Evolutionary conservation across 2,329 filamentous ascomycete species (phyloP).

Genomic region (Aspergillus proliferans): DNA sequence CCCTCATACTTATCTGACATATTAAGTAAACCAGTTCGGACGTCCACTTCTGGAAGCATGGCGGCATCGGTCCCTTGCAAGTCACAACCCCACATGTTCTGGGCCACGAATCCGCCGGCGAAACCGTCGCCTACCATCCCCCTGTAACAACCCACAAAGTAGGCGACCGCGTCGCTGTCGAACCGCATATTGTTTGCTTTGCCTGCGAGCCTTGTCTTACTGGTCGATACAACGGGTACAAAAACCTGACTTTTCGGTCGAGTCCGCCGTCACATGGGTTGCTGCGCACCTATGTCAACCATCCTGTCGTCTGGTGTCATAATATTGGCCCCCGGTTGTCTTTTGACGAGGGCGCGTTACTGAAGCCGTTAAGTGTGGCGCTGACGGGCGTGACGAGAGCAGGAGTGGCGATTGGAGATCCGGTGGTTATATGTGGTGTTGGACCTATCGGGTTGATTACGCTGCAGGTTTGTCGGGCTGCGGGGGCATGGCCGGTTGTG

Average conservation of each 20-base stretch:
- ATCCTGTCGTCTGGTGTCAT: conserved; percentile 91
- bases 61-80: conserved; percentile 93
- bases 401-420: conserved; percentile 73
- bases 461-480: conserved; percentile 73
- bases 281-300: conserved; percentile 86
- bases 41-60: conserved; percentile 95
- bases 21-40: conserved; percentile 58
- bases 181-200: conserved; percentile 89
- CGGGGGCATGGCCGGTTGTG: conserved; percentile 82
- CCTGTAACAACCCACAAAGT: conserved; percentile 71
- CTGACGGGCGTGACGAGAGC: conserved; percentile 82
- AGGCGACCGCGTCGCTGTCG: conserved; percentile 86
- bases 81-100: conserved; percentile 84
- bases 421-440: conserved; percentile 82
- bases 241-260: conserved; percentile 75
- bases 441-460: conserved; percentile 91
- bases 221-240: conserved; percentile 92
- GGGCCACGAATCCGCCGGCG: conserved; percentile 82
- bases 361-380: conserved; percentile 86
- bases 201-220: conserved; percentile 85
- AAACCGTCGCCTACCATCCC: conserved; percentile 64
- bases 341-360: conserved; percentile 81
- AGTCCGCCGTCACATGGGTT: conserved; percentile 85
- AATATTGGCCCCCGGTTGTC: conserved; percentile 81
- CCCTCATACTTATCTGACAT: conserved; percentile 4